Conservation (phyloP, 805 yeast species). For the Yamadazyma olivae region DNA sequence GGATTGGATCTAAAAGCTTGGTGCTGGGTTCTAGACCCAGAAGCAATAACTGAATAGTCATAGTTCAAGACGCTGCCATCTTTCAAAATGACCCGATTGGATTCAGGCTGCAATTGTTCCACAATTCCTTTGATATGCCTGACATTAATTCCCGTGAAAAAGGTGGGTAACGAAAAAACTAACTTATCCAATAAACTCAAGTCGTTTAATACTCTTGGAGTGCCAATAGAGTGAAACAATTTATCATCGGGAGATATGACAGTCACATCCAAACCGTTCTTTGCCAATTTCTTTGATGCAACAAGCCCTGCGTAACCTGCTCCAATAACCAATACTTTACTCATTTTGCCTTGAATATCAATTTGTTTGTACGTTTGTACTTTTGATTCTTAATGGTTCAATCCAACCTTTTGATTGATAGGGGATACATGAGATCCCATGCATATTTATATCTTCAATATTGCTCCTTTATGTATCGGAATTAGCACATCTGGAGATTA, state of each 20-base stretch:
- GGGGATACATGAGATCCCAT: too few species aligned
- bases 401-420: too few species aligned
- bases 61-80: constrained; percentile 14
- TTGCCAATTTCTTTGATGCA: constrained; percentile 8
- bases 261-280: constrained; percentile 16
- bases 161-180: constrained; percentile 16
- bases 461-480: too few species aligned
- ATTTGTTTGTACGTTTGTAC: too few species aligned
- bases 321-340: constrained; percentile 30
- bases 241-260: constrained; percentile 14
- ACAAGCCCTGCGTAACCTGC: constrained; percentile 28
- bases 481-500: too few species aligned
- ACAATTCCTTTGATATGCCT: constrained; percentile 23
- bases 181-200: constrained; percentile 16
- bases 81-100: constrained; percentile 15
- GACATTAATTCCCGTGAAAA: constrained; percentile 12
- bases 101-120: constrained; percentile 22
- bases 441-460: too few species aligned
- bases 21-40: constrained; percentile 25
- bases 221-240: constrained; percentile 22
- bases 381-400: too few species aligned
- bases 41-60: constrained; percentile 34
- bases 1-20: constrained; percentile 25
- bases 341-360: too few species aligned
- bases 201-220: constrained; percentile 33